Conservation (phyloP, 352 stramenopile genomes). For the Sclerospora graminicola region DNA sequence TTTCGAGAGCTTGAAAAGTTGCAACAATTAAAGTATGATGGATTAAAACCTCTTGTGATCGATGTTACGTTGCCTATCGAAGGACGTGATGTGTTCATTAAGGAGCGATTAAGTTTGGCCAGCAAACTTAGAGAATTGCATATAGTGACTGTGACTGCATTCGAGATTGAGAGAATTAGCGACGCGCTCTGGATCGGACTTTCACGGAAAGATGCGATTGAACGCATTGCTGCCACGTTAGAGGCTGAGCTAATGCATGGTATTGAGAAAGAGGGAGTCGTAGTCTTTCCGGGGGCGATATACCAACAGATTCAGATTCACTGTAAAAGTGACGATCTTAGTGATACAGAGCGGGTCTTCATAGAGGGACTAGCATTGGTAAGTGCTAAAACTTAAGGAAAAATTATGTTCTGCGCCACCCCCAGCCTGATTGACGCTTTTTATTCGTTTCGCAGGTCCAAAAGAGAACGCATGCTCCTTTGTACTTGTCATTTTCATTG, state of each 20-base stretch:
- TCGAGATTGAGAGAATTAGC: constrained; percentile 12
- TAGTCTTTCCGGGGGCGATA: constrained; percentile 36
- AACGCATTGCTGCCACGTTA: constrained; percentile 43
- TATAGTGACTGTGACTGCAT: no score
- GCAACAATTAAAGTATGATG: constrained; percentile 1
- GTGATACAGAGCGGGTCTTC: constrained; percentile 19
- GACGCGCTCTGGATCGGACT: constrained; percentile 8
- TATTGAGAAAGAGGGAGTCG: constrained; percentile 10
- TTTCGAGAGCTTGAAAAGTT: constrained; percentile 54
- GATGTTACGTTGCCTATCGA: constrained; percentile 42
- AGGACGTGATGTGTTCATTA: constrained; percentile 30
- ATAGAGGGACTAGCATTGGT: constrained; percentile 25
- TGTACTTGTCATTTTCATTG: constrained; percentile 66
- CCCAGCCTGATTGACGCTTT: not conserved
- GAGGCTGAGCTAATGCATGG: constrained; percentile 64
- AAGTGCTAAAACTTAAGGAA: no score
- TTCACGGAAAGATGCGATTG: constrained; percentile 21
- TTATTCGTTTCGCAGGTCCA: constrained; percentile 28
- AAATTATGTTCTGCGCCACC: no score
- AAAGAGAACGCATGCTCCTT: constrained; percentile 32
- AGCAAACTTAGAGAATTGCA: no score
- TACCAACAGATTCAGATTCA: constrained; percentile 71
- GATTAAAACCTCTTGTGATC: constrained; percentile 24
- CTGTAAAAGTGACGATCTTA: constrained; percentile 1
- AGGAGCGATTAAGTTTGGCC: constrained; percentile 17